phyloP scores from a whole-genome alignment of 75 land plant genomes.

The Picea glauca region DNA sequence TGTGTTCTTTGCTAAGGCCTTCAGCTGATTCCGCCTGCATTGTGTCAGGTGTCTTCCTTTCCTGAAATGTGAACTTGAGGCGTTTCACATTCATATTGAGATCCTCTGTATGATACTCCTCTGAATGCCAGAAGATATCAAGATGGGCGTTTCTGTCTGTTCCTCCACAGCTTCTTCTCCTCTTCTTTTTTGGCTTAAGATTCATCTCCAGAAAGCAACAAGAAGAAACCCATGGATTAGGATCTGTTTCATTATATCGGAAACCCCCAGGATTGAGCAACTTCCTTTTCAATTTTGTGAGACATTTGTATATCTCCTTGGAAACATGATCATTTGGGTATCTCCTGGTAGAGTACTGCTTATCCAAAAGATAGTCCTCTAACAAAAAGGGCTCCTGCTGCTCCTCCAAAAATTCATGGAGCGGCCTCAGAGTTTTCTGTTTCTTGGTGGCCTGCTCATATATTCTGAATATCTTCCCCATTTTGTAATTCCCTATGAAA shows the following conservation, averaged over 20 bases:
- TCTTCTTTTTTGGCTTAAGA: not conserved
- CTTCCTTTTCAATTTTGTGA: not conserved
- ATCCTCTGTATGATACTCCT: constrained; percentile 5
- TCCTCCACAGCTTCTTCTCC: not conserved
- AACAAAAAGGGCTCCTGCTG: constrained; percentile 13
- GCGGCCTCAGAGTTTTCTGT: not conserved
- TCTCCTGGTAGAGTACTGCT: constrained; percentile 1
- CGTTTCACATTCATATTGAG: constrained; percentile 1
- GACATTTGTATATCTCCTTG: not conserved
- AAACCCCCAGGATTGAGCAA: not conserved
- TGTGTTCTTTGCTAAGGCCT: not conserved
- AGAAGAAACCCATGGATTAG: not conserved
- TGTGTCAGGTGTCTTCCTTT: not conserved
- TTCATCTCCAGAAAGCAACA: constrained; percentile 9
- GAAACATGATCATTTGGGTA: not conserved
- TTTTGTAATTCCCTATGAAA: not conserved
- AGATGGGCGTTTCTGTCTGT: not conserved
- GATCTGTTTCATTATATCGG: not conserved
- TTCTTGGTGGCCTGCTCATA: constrained; percentile 1
- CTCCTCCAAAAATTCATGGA: constrained; percentile 10
- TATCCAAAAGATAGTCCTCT: constrained; percentile 8
- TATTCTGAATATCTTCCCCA: constrained; percentile 7
- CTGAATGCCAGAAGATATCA: constrained; percentile 1
- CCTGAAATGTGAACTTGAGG: not conserved
- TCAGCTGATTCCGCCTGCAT: not conserved